A percentile compares a stretch with the other conserved stretches of the same genome.
phyloP scores from a whole-genome alignment of 176 grass and related monocot genomes.

The Chrysopogon serrulatus region DNA sequence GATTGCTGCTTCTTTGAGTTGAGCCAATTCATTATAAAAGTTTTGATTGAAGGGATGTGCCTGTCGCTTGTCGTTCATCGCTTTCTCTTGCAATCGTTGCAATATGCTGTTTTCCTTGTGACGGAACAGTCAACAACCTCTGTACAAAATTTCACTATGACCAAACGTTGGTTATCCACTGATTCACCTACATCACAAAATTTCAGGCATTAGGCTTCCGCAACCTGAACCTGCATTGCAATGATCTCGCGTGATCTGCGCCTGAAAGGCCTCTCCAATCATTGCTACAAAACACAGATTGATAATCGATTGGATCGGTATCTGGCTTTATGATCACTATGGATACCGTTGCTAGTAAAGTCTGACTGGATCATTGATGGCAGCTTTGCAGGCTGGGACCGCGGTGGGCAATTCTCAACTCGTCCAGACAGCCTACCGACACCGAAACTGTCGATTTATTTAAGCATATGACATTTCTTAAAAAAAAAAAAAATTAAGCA shows the following conservation, averaged over 20 bases:
- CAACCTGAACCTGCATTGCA: no score
- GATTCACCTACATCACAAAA: no score
- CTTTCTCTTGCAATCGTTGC: neutral
- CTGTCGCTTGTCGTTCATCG: neutral
- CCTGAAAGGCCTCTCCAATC: neutral
- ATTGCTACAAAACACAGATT: no score
- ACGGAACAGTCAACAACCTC: neutral
- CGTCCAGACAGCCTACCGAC: no score
- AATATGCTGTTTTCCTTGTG: neutral
- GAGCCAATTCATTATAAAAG: neutral
- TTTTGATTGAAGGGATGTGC: neutral
- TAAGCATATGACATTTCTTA: no score
- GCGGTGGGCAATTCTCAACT: neutral
- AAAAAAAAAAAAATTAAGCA: no score
- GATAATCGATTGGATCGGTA: no score
- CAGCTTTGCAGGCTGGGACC: neutral
- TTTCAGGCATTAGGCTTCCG: no score
- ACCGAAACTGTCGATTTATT: no score
- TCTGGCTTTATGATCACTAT: no score
- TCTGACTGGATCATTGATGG: neutral
- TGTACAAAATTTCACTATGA: no score
- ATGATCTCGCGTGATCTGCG: neutral
- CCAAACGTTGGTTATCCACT: no score
- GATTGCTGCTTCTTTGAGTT: neutral
- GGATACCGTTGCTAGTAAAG: neutral